Base-by-base conservation (phyloP, 192 early-diverging fungal genomes). In the Phlyctochytrium arcticum region DNA sequence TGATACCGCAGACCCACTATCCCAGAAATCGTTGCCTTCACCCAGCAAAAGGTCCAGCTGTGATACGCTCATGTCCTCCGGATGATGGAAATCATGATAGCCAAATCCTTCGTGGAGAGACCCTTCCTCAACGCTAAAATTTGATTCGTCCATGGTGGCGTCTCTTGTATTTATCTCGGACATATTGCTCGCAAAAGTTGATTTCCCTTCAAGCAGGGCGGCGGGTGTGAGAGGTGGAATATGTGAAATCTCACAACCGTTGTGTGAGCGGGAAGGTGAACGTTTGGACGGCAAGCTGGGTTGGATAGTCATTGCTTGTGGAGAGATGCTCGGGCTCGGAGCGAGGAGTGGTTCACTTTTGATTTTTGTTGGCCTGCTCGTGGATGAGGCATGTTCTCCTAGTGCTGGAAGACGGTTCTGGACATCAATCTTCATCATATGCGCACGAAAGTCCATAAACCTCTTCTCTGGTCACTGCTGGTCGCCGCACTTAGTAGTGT, bases 41-140 rank as follows among this genome's bases (percentile, higher is more conserved):
- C 54, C 54, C 15, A 66, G 47, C 2, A 66, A 34, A 27, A 66
- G 57, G 44, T 66, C 64, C 51, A 66, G 29, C 54, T 66, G 53
- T 27, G 48, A 51, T 2, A 66, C 54, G 46, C 64, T 66, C 51
- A 66, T 36, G 42, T 66, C 39, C 30, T 66, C 64, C n/a, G 64
- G 64, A 57, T 66, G 61, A 53, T 63, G 61, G 26, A 63, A 63
- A 19, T 54, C 48, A 24, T 50, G 50, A 36, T 51, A 63, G 2
- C 36, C 48, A 24, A 42, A 53, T 26, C 24, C 19, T 53, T 53
- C 50, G n/a, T 27, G 50, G 27, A 53, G 12, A 53, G 12, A 12
- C 19, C 12, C 50, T 21, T 53, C 50, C 12, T 21, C 17, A 12
- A 27, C 24, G 24, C 19, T 12, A 12, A 27, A n/a, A 53, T 3